Percentiles rank a stretch among this genome's conserved stretches.
phyloP scores from a whole-genome alignment of 768 basidiomycete species.

The Termitomyces sp. region DNA sequence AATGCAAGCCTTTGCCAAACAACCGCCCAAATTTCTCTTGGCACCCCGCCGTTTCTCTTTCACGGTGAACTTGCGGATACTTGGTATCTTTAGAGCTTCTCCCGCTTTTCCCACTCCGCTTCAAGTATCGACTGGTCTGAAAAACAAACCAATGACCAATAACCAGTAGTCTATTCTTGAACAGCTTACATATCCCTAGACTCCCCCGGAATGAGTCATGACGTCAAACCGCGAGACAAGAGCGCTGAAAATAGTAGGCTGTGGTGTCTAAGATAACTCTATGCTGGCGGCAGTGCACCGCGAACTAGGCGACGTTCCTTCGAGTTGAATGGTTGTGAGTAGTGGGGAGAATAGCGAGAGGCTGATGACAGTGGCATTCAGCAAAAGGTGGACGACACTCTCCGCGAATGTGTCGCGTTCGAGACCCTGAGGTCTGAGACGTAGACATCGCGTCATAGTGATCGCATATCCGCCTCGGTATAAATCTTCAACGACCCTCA shows the following conservation, averaged over 20 bases:
- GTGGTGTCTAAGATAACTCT: not conserved
- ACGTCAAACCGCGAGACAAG: slow-evolving; percentile 6
- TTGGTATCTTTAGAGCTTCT: not conserved
- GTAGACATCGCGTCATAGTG: slow-evolving; percentile 6
- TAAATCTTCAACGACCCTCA: slow-evolving; percentile 1
- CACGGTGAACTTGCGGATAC: too few relatives aligned
- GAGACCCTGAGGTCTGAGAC: slow-evolving; percentile 3
- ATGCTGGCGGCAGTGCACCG: not conserved
- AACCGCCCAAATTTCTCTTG: not conserved
- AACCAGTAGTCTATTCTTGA: not conserved
- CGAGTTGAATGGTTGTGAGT: not conserved
- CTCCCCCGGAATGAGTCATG: not conserved
- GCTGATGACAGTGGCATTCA: not conserved
- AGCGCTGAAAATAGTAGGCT: not conserved
- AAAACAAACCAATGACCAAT: not conserved
- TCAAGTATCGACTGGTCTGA: not conserved
- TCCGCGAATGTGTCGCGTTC: not conserved
- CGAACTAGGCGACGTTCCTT: not conserved
- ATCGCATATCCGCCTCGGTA: slow-evolving; percentile 4
- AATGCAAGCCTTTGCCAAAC: not conserved
- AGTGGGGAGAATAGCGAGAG: not conserved
- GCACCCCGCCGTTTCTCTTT: not conserved
- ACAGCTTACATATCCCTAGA: slow-evolving; percentile 6
- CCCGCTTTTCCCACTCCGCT: not conserved
- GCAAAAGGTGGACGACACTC: not conserved